Evolutionary conservation across 345 rosid species (phyloP).

Genomic region (Boechera stricta): DNA sequence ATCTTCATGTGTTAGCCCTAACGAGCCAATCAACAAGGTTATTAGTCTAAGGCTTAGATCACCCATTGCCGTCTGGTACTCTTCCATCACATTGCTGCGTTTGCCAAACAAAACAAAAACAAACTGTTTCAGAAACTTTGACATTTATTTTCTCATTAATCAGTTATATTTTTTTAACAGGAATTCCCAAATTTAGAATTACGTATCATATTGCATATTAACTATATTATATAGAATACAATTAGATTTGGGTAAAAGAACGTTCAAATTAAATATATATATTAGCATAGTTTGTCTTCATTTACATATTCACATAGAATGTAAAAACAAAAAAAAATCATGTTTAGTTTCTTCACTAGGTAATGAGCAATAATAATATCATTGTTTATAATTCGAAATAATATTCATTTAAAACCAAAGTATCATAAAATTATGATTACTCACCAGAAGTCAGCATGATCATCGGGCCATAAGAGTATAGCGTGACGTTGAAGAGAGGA

Average conservation of each 20-base stretch:
- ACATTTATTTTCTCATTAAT: neutral
- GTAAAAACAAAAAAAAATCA: neutral
- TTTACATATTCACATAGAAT: conserved; percentile 7
- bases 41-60: conserved; percentile 46
- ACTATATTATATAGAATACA: neutral
- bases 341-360: neutral
- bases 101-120: neutral
- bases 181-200: neutral
- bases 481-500: conserved; percentile 67
- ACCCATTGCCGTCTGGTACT: conserved; percentile 46
- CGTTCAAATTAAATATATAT: neutral
- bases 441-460: conserved; percentile 68
- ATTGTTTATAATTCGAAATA: neutral
- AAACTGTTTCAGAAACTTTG: neutral
- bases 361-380: neutral
- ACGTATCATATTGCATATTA: neutral
- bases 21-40: conserved; percentile 46
- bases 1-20: conserved; percentile 54
- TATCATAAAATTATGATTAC: neutral
- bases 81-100: conserved; percentile 52
- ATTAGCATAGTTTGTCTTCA: neutral
- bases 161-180: neutral
- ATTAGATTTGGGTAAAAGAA: neutral
- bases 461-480: conserved; percentile 71
- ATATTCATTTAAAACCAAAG: neutral